phyloP scores from a whole-genome alignment of 2,329 filamentous ascomycete species.

The Pyrenochaeta sp. region DNA sequence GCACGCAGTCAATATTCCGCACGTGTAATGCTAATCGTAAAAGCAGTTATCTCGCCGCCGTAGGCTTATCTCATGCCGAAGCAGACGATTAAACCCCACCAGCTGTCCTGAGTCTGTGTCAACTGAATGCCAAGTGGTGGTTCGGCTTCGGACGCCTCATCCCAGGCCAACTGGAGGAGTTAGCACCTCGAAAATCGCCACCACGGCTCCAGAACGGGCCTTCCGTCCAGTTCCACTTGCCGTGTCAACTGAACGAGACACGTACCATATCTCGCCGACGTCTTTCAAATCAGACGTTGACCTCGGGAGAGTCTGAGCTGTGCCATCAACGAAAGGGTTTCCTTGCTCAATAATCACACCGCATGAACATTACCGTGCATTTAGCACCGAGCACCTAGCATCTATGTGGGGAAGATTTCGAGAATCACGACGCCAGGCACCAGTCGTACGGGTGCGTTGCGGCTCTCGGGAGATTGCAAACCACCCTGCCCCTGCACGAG shows the following conservation, averaged over 20 bases:
- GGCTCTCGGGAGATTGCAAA: slow-evolving; percentile 40
- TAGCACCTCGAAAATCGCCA: slow-evolving; percentile 27
- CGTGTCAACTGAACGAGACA: slow-evolving; percentile 41
- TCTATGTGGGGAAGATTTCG: slow-evolving; percentile 44
- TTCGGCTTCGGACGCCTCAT: slow-evolving; percentile 28
- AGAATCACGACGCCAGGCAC: slow-evolving; percentile 41
- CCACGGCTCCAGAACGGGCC: slow-evolving; percentile 44
- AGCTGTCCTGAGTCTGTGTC: background rate
- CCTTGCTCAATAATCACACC: slow-evolving; percentile 33
- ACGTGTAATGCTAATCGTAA: slow-evolving; percentile 9
- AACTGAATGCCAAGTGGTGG: slow-evolving; percentile 19
- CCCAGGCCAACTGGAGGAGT: slow-evolving; percentile 21
- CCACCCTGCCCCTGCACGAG: slow-evolving; percentile 33
- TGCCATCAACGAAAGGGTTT: slow-evolving; percentile 23
- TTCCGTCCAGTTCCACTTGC: slow-evolving; percentile 41
- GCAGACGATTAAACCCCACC: slow-evolving; percentile 4
- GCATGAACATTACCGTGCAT: slow-evolving; percentile 30
- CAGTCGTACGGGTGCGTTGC: slow-evolving; percentile 38
- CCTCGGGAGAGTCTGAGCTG: slow-evolving; percentile 30
- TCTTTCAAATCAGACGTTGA: slow-evolving; percentile 13
- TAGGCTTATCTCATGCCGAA: slow-evolving; percentile 12
- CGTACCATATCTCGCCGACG: slow-evolving; percentile 21
- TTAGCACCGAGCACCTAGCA: slow-evolving; percentile 30
- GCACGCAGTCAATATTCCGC: slow-evolving; percentile 7
- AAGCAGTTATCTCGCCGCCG: slow-evolving; percentile 11